These are phyloP conservation scores for Aspergillus carlsbadensis DNA, from an alignment of 495 filamentous ascomycete species.

Conservation along the genomic window DNA sequence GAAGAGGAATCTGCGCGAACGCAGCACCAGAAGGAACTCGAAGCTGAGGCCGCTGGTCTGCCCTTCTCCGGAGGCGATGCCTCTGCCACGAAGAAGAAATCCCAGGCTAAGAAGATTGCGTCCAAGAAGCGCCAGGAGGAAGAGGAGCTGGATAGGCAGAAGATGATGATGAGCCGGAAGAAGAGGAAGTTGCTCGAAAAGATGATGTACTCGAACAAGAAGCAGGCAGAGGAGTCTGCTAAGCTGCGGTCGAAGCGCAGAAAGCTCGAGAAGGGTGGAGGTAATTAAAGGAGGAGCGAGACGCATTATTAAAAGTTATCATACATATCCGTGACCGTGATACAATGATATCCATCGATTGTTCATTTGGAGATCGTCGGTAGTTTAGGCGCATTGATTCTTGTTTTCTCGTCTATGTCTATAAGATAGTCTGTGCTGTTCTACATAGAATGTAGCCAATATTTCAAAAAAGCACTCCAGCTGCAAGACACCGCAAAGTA, in stretches of 20 bases:
- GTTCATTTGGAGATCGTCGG: constrained; percentile 17
- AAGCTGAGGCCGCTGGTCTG: constrained; percentile 76
- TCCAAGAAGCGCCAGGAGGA: constrained; percentile 70
- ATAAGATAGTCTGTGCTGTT: constrained; percentile 3
- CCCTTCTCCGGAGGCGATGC: constrained; percentile 40
- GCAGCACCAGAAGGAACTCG: constrained; percentile 82
- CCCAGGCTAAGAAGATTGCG: constrained; percentile 65
- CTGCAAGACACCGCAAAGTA: too few relatives aligned
- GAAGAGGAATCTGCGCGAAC: constrained; percentile 51
- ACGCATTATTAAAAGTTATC: constrained; percentile 21
- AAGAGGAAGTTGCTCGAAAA: constrained; percentile 88
- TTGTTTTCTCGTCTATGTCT: constrained; percentile 7
- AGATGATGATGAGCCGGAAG: constrained; percentile 92
- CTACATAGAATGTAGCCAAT: constrained; percentile 5
- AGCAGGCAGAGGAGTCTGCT: constrained; percentile 73
- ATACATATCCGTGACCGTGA: constrained; percentile 21
- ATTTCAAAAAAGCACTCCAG: not conserved
- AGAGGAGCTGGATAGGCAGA: constrained; percentile 79
- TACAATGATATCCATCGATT: constrained; percentile 27
- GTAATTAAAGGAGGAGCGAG: constrained; percentile 25
- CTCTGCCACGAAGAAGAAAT: constrained; percentile 52
- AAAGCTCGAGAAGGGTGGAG: constrained; percentile 71
- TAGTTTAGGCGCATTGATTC: constrained; percentile 19
- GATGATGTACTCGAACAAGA: constrained; percentile 86
- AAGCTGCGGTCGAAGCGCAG: constrained; percentile 80